Evolutionary conservation across 1,139 yeast species (phyloP).

Genomic region (Hanseniaspora gamundiae): DNA sequence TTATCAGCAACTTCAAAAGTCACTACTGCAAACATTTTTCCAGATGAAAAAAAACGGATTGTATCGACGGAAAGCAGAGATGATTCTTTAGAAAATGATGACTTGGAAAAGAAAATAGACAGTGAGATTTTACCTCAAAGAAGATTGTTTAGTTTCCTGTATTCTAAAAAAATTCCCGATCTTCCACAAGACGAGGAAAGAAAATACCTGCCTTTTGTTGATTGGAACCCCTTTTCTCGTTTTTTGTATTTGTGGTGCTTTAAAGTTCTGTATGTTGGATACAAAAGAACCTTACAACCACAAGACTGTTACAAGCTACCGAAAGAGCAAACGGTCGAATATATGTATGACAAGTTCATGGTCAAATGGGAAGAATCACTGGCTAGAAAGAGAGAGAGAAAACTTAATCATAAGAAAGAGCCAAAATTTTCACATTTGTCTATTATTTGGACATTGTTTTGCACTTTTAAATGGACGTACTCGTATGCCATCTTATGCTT

Average conservation of each 20-base stretch:
- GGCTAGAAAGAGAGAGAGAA: background rate
- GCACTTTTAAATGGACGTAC: constrained; percentile 45
- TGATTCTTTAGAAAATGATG: constrained; percentile 11
- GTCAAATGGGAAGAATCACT: constrained; percentile 21
- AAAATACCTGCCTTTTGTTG: constrained; percentile 29
- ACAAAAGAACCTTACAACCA: constrained; percentile 50
- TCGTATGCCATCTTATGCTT: constrained; percentile 33
- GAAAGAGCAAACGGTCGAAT: constrained; percentile 40
- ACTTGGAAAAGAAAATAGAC: constrained; percentile 23
- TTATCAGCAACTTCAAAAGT: no score
- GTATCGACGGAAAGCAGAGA: background rate
- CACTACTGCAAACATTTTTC: background rate
- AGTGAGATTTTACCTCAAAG: constrained; percentile 26
- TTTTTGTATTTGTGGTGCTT: constrained; percentile 46
- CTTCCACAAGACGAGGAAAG: constrained; percentile 28
- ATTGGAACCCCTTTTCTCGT: constrained; percentile 26
- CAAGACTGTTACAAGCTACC: constrained; percentile 49
- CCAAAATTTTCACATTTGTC: constrained; percentile 31
- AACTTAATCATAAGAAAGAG: constrained; percentile 7
- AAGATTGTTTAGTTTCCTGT: constrained; percentile 29
- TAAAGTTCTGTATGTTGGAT: constrained; percentile 51
- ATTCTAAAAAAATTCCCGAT: constrained; percentile 22
- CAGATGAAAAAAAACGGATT: background rate
- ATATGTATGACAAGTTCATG: constrained; percentile 30
- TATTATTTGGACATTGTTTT: constrained; percentile 35